Evolutionary conservation across 345 rosid genomes (phyloP).

Genomic region (Lepidium didymum): DNA sequence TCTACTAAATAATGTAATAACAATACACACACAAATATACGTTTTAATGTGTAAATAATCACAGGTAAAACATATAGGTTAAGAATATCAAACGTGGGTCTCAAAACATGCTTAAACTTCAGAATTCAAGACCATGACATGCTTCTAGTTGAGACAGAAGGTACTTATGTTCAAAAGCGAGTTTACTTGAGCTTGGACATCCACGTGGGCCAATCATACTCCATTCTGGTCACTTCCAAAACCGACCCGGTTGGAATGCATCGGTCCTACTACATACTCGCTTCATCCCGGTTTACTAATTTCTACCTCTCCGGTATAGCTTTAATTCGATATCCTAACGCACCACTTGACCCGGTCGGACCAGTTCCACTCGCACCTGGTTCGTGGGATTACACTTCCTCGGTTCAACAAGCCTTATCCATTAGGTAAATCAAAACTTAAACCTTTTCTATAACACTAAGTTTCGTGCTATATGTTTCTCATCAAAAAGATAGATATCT

Average conservation of each 20-base stretch:
- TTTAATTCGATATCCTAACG: conserved; percentile 20
- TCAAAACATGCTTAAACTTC: conserved; percentile 26
- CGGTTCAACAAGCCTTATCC: conserved; percentile 23
- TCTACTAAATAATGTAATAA: background rate
- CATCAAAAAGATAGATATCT: too few species aligned
- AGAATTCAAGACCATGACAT: conserved; percentile 29
- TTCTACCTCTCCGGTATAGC: conserved; percentile 19
- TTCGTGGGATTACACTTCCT: conserved; percentile 18
- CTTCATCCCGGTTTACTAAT: conserved; percentile 20
- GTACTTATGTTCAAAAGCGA: conserved; percentile 21
- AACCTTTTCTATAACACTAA: too few species aligned
- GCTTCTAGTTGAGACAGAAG: conserved; percentile 31
- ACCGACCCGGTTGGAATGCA: background rate
- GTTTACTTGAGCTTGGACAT: conserved; percentile 9
- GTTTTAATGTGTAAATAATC: background rate
- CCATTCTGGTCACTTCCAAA: conserved; percentile 27
- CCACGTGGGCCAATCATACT: conserved; percentile 32
- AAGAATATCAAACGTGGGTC: conserved; percentile 33
- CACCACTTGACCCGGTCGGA: conserved; percentile 16
- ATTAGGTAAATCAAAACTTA: conserved; percentile 9
- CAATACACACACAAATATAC: background rate
- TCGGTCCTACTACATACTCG: conserved; percentile 24
- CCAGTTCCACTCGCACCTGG: conserved; percentile 14
- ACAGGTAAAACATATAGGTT: conserved; percentile 27
- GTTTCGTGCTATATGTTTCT: too few species aligned